Conservation (phyloP, 1,284 basidiomycete species). For the Testicularia cyperi region DNA sequence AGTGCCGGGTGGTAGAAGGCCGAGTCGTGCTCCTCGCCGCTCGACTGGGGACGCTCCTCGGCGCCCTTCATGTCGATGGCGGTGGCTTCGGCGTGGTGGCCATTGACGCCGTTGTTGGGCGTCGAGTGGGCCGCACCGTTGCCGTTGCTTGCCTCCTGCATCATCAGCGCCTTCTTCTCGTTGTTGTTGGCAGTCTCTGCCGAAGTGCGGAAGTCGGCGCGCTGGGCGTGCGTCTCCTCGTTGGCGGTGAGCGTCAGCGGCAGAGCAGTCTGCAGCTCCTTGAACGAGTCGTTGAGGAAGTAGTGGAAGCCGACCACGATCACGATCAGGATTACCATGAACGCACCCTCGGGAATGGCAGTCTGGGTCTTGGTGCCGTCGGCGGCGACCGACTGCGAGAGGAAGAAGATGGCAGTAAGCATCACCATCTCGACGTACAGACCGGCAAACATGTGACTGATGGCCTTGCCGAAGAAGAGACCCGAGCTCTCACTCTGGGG, state of each 20-base stretch:
- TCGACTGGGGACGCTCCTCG: slow-evolving; percentile 2
- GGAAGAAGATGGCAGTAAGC: slow-evolving; percentile 55
- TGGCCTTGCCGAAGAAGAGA: slow-evolving; percentile 90
- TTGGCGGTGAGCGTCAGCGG: slow-evolving; percentile 41
- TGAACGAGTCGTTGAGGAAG: slow-evolving; percentile 59
- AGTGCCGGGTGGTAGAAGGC: slow-evolving; percentile 54
- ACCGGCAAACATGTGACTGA: slow-evolving; percentile 90
- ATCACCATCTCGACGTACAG: slow-evolving; percentile 56
- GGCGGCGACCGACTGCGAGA: slow-evolving; percentile 41
- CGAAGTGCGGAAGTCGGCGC: slow-evolving; percentile 18
- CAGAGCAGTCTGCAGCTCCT: slow-evolving; percentile 42
- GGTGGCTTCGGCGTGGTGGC: not conserved
- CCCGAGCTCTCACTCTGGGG: slow-evolving; percentile 81
- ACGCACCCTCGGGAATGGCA: slow-evolving; percentile 62
- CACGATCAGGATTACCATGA: slow-evolving; percentile 81
- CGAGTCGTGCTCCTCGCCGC: slow-evolving; percentile 21
- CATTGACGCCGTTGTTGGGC: slow-evolving; percentile 4
- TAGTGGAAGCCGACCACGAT: slow-evolving; percentile 68
- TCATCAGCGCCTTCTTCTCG: slow-evolving; percentile 37
- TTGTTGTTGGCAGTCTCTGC: slow-evolving; percentile 32
- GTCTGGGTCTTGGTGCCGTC: slow-evolving; percentile 27
- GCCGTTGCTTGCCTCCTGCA: no score
- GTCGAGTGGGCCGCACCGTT: not conserved
- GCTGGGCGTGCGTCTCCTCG: slow-evolving; percentile 6
- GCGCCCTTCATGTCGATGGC: slow-evolving; percentile 14